Conservation (phyloP, 805 yeast species). For the Sporopachydermia quercuum region DNA sequence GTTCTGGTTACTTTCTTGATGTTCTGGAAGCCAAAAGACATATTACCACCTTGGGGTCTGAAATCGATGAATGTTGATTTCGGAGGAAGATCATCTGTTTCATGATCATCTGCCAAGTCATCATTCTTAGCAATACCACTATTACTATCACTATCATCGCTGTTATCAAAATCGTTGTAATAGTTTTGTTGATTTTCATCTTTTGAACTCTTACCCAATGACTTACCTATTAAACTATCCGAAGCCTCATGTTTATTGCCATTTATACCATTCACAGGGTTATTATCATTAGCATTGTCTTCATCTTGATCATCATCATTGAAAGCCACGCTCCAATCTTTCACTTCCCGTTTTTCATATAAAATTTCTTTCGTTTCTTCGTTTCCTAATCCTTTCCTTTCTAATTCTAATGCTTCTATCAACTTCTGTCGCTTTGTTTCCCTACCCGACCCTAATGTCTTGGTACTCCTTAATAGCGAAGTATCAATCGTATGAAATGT, state of each 20-base stretch:
- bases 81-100: background rate
- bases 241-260: slow-evolving; percentile 15
- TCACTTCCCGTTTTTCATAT: slow-evolving; percentile 53
- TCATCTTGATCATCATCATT: slow-evolving; percentile 11
- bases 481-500: slow-evolving; percentile 54
- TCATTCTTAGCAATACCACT: slow-evolving; percentile 1
- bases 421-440: slow-evolving; percentile 55
- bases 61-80: slow-evolving; percentile 49
- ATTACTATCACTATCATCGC: background rate
- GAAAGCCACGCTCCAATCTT: slow-evolving; percentile 37
- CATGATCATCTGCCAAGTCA: slow-evolving; percentile 1
- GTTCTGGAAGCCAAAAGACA: slow-evolving; percentile 42
- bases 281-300: slow-evolving; percentile 12
- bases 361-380: slow-evolving; percentile 45
- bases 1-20: slow-evolving; percentile 31
- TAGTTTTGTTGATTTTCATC: background rate
- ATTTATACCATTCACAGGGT: slow-evolving; percentile 14
- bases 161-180: too few relatives aligned
- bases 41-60: slow-evolving; percentile 45
- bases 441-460: slow-evolving; percentile 60
- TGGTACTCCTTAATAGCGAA: slow-evolving; percentile 51
- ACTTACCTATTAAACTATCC: slow-evolving; percentile 4
- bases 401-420: slow-evolving; percentile 60
- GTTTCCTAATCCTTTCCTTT: slow-evolving; percentile 54
- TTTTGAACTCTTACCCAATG: background rate